Conservation (phyloP, 2,329 filamentous ascomycete genomes). For the Westerdykella aurantiaca region DNA sequence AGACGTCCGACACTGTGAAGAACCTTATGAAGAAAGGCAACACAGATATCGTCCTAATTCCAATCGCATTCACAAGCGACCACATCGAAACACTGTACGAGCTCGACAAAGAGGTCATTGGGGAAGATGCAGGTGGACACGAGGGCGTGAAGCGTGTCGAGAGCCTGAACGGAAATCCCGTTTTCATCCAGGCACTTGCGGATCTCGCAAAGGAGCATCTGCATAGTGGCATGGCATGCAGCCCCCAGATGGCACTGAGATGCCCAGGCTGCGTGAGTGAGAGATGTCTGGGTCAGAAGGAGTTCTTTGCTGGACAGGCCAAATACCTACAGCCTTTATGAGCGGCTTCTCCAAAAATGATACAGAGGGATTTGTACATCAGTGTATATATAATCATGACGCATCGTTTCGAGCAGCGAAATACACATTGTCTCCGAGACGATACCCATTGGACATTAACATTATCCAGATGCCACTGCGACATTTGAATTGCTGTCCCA, state of each 20-base stretch:
- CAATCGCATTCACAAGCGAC: slow-evolving; percentile 97
- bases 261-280: slow-evolving; percentile 93
- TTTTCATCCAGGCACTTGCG: slow-evolving; percentile 86
- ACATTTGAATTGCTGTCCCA: too few relatives aligned
- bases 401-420: too few relatives aligned
- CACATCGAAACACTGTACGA: slow-evolving; percentile 97
- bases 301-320: slow-evolving; percentile 54
- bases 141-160: slow-evolving; percentile 74
- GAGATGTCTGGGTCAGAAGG: slow-evolving; percentile 71
- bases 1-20: slow-evolving; percentile 83
- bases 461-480: too few relatives aligned
- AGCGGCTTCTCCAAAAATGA: background rate
- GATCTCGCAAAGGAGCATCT: slow-evolving; percentile 81
- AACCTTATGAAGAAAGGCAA: slow-evolving; percentile 87
- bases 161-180: slow-evolving; percentile 81
- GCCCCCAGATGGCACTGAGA: slow-evolving; percentile 78
- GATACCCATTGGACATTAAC: too few relatives aligned
- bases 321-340: slow-evolving; percentile 13
- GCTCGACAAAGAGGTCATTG: slow-evolving; percentile 89
- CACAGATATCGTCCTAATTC: slow-evolving; percentile 83
- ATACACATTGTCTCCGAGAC: too few relatives aligned
- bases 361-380: too few relatives aligned
- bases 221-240: slow-evolving; percentile 63
- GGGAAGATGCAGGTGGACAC: slow-evolving; percentile 58
- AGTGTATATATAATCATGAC: too few relatives aligned